These are phyloP conservation scores for Ganoderma multipileum DNA, from an alignment of 1,284 basidiomycete species.

Conservation along the genomic window DNA sequence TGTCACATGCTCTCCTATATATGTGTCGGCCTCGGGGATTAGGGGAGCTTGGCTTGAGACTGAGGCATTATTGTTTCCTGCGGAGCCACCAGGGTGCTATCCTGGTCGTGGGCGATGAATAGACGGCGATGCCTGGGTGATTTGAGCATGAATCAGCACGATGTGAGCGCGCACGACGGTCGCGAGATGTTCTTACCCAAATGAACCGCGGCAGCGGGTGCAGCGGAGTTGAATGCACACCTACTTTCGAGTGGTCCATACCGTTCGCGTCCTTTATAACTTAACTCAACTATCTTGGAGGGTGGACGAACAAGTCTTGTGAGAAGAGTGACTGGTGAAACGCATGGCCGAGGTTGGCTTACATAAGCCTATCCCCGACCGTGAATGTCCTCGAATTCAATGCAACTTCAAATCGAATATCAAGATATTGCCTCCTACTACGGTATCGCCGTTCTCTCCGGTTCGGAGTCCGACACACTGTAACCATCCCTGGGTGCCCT, in stretches of 20 bases:
- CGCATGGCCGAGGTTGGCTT: too few species aligned
- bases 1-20: neutral
- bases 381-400: too few species aligned
- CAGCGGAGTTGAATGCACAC: neutral
- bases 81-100: neutral
- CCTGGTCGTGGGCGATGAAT: neutral
- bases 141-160: neutral
- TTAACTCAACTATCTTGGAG: too few species aligned
- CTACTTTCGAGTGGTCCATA: too few species aligned
- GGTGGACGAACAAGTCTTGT: too few species aligned
- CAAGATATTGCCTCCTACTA: too few species aligned
- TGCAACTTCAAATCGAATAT: too few species aligned
- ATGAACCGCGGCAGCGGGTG: neutral
- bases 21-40: neutral
- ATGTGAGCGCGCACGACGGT: neutral
- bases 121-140: neutral
- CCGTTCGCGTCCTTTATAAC: too few species aligned
- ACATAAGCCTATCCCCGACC: neutral
- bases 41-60: neutral
- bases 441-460: too few species aligned
- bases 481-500: too few species aligned
- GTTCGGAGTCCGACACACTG: too few species aligned
- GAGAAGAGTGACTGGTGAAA: too few species aligned
- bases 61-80: neutral
- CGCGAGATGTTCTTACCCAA: neutral